Percentiles rank a stretch among this genome's conserved stretches.
Conservation (phyloP, 2,329 filamentous ascomycete species). For the Teratosphaeria gauchensis region DNA sequence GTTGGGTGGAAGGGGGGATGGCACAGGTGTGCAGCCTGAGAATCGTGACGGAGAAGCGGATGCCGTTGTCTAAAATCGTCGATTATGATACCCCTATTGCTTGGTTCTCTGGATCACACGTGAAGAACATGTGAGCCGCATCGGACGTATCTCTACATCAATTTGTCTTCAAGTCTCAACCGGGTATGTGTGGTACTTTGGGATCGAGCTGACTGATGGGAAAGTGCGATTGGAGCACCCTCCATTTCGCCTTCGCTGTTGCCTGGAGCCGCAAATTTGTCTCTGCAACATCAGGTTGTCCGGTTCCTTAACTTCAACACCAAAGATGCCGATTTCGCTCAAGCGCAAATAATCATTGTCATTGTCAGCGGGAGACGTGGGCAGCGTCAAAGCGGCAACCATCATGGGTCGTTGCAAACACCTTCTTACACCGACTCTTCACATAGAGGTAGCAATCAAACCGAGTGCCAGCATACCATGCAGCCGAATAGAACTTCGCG, state of each 20-base stretch:
- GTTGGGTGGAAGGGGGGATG: not conserved
- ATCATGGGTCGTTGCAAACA: not conserved
- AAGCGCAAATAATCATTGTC: not conserved
- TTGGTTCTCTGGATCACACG: not conserved
- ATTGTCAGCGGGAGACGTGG: not conserved
- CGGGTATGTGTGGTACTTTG: not conserved
- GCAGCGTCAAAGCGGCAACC: not conserved
- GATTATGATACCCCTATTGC: not conserved
- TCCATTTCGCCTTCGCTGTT: not conserved
- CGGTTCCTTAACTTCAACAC: not conserved
- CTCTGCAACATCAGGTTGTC: not conserved
- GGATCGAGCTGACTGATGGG: not conserved
- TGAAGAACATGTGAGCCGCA: not conserved
- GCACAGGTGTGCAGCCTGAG: not conserved
- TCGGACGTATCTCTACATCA: not conserved
- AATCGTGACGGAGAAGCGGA: not conserved
- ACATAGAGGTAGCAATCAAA: constrained; percentile 29
- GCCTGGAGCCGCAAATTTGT: not conserved
- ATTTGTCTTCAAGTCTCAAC: not conserved
- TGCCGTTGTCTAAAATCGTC: not conserved
- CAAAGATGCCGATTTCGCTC: not conserved
- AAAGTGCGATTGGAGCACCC: not conserved
- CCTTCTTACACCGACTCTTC: constrained; percentile 22
- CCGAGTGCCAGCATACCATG: not conserved
- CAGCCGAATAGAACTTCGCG: not conserved